These are phyloP conservation scores for Dichomitus squalens DNA, from an alignment of 1,284 basidiomycete species.

Conservation along the genomic window DNA sequence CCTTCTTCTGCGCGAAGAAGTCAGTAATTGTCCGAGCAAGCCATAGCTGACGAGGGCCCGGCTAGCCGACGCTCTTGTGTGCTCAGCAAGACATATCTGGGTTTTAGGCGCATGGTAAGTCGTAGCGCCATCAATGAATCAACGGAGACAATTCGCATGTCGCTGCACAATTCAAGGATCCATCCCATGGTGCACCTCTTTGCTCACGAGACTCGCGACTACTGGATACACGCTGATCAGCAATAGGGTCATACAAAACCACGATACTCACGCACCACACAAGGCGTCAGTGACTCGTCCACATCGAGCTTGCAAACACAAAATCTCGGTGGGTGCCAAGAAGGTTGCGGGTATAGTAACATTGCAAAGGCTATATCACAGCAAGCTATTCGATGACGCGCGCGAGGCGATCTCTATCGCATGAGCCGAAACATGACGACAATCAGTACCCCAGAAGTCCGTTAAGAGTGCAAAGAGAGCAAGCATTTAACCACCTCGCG, in stretches of 20 bases:
- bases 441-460: neutral
- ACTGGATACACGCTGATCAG: slow-evolving; percentile 26
- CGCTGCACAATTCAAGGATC: no score
- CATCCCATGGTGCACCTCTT: no score
- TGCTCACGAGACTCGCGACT: no score
- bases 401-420: neutral
- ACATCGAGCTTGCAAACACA: neutral
- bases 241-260: slow-evolving; percentile 27
- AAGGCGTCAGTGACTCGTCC: slow-evolving; percentile 7
- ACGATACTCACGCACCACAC: slow-evolving; percentile 4
- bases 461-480: neutral
- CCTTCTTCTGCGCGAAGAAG: no score
- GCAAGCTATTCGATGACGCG: slow-evolving; percentile 1
- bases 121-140: no score
- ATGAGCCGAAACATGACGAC: neutral
- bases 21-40: no score
- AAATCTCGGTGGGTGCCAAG: neutral
- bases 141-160: no score
- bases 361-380: slow-evolving; percentile 10
- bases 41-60: no score
- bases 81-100: no score
- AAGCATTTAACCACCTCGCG: slow-evolving; percentile 8
- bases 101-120: no score
- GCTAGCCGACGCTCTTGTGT: no score
- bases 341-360: neutral